Evolutionary conservation across 2,329 filamentous ascomycete genomes (phyloP).

Genomic region (Apiospora hydei): DNA sequence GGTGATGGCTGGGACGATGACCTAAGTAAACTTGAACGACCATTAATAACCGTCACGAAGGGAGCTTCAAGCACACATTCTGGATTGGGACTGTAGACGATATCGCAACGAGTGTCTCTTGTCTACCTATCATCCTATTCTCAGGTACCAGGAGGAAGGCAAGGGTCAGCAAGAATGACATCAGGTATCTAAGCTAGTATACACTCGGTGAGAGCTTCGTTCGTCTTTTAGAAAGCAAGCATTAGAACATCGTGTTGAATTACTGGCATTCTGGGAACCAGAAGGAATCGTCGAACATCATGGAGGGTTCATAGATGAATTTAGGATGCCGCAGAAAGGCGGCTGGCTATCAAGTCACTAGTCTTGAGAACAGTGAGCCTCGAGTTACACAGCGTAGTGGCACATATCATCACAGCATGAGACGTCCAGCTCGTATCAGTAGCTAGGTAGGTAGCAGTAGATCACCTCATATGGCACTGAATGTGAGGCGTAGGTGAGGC

Average conservation of each 20-base stretch:
- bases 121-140: neutral
- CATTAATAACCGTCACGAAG: no score
- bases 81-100: no score
- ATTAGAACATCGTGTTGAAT: neutral
- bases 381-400: neutral
- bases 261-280: neutral
- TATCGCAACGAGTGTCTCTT: neutral
- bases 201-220: neutral
- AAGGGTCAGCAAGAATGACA: neutral
- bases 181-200: neutral
- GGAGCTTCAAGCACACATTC: no score
- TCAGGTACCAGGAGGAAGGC: neutral
- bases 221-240: no score
- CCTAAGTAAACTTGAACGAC: no score
- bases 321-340: neutral
- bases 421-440: neutral
- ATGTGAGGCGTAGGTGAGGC: neutral
- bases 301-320: neutral
- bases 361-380: neutral
- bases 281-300: neutral
- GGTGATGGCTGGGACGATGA: no score
- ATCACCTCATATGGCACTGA: neutral
- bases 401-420: neutral
- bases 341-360: neutral
- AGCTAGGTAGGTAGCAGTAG: neutral